phyloP scores from a whole-genome alignment of 306 rosid species.

The Coriaria nepalensis region DNA sequence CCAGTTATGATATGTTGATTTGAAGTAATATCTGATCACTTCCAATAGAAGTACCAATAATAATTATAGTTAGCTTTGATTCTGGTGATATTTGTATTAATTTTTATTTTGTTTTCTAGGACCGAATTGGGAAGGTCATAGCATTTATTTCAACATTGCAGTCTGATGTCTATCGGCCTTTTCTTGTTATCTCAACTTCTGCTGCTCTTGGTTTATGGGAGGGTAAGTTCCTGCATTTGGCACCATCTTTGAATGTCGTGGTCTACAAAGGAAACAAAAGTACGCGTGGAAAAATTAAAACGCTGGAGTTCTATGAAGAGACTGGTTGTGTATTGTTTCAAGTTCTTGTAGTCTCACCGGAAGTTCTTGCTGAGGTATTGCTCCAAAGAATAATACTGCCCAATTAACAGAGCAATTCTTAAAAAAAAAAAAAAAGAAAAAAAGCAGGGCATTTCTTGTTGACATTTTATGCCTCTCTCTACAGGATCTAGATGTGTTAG shows the following conservation, averaged over 20 bases:
- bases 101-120: slow-evolving; percentile 27
- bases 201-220: slow-evolving; percentile 42
- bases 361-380: background rate
- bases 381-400: no score
- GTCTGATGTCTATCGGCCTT: slow-evolving; percentile 30
- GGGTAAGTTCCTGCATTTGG: slow-evolving; percentile 28
- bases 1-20: no score
- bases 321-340: slow-evolving; percentile 27
- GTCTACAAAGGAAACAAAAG: slow-evolving; percentile 45
- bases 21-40: no score
- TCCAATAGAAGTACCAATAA: no score
- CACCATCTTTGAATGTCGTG: slow-evolving; percentile 36
- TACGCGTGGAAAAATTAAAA: slow-evolving; percentile 29
- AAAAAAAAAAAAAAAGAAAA: no score
- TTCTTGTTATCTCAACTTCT: slow-evolving; percentile 47
- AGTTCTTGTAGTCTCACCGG: slow-evolving; percentile 24
- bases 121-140: slow-evolving; percentile 31
- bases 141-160: slow-evolving; percentile 39
- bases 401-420: no score
- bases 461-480: slow-evolving; percentile 4
- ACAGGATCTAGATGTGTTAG: slow-evolving; percentile 47
- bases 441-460: background rate
- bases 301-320: slow-evolving; percentile 36
- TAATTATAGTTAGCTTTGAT: no score
- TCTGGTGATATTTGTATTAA: no score